Percentiles rank a stretch among this genome's conserved stretches.
Evolutionary conservation across 2,329 filamentous ascomycete species (phyloP).

Genomic region (Ceratocystis destructans): DNA sequence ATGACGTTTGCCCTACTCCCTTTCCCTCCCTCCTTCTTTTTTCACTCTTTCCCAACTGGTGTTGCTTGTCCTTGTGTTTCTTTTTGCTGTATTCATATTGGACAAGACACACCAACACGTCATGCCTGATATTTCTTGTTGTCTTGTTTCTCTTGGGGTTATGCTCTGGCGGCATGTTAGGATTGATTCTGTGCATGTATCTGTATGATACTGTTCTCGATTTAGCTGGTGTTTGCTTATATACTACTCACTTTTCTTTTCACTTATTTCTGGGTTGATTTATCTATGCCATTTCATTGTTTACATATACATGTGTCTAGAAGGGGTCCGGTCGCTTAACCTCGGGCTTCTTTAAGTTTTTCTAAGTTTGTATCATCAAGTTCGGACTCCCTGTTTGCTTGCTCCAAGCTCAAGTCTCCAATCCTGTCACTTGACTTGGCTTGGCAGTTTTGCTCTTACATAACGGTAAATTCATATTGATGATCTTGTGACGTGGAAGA

Average conservation of each 20-base stretch:
- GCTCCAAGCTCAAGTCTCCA: not conserved
- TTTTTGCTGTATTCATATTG: not conserved
- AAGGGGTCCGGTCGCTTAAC: not conserved
- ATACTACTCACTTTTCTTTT: not conserved
- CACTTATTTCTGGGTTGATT: too few species aligned
- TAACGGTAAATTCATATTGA: not conserved
- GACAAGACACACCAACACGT: not conserved
- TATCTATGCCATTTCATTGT: not conserved
- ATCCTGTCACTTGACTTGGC: not conserved
- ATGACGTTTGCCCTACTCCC: constrained; percentile 12
- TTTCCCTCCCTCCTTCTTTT: not conserved
- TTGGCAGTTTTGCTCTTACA: not conserved
- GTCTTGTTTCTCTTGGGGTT: not conserved
- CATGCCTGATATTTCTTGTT: not conserved
- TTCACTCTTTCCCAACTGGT: not conserved
- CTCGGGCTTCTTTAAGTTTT: not conserved
- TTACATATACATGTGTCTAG: not conserved
- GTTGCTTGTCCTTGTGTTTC: not conserved
- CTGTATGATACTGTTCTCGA: not conserved
- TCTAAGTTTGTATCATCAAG: too few species aligned
- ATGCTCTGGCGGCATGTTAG: not conserved
- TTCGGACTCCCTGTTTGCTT: too few species aligned
- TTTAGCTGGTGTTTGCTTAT: not conserved
- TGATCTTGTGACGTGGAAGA: not conserved
- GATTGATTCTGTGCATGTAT: not conserved